phyloP scores from a whole-genome alignment of 1,284 basidiomycete genomes.

The Ustilago trichophora region DNA sequence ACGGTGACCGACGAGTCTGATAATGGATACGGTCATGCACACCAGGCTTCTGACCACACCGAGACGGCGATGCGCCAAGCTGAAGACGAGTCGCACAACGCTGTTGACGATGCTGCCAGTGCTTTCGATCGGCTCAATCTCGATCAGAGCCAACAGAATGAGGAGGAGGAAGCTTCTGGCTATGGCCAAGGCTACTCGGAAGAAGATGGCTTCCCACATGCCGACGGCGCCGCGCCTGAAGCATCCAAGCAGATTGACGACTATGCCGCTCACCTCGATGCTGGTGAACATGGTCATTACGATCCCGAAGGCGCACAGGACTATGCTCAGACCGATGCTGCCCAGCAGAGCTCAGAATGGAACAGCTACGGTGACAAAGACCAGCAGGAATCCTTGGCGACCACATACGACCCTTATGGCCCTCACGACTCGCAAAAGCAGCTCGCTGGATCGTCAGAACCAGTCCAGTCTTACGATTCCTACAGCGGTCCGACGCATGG shows the following conservation, averaged over 20 bases:
- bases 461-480: conserved; percentile 1
- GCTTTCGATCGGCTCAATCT: conserved; percentile 23
- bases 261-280: not conserved
- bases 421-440: conserved; percentile 7
- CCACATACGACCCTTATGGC: conserved; percentile 9
- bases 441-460: not conserved
- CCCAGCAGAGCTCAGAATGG: conserved; percentile 13
- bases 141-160: conserved; percentile 1
- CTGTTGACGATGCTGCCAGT: conserved; percentile 18
- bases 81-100: not conserved
- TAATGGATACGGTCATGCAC: conserved; percentile 9
- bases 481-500: conserved; percentile 4
- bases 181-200: conserved; percentile 4
- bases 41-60: not conserved
- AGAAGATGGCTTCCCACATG: conserved; percentile 7
- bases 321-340: not conserved
- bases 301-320: conserved; percentile 7
- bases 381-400: not conserved
- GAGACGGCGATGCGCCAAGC: conserved; percentile 5
- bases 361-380: conserved; percentile 10
- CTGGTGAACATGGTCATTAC: not conserved
- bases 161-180: not conserved
- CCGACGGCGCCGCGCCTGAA: conserved; percentile 3
- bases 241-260: not conserved
- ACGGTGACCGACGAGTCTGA: conserved; percentile 42